Evolutionary conservation across 1,139 yeast species (phyloP).

Genomic region (Groenewaldozyma auringiensis): DNA sequence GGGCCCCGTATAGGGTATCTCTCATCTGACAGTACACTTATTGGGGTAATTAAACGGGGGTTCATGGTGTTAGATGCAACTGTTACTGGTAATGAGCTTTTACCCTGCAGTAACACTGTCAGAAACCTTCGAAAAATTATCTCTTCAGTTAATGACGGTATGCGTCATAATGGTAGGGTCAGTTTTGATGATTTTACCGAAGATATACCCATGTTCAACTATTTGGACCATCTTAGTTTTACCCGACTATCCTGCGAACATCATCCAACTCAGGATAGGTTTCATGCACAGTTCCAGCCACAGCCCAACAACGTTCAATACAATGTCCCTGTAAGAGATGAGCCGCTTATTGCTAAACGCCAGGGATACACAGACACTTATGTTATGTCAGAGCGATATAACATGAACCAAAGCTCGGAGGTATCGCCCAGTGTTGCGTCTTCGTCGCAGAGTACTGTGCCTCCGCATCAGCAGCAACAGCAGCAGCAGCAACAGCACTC

Average conservation of each 20-base stretch:
- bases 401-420: neutral
- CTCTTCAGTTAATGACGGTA: neutral
- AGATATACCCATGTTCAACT: neutral
- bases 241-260: neutral
- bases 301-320: neutral
- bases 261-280: neutral
- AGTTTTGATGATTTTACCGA: neutral
- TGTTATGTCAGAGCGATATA: neutral
- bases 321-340: neutral
- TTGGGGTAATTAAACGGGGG: neutral
- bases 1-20: slow-evolving; percentile 12
- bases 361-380: neutral
- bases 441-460: neutral
- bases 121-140: neutral
- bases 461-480: slow-evolving; percentile 1
- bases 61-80: neutral
- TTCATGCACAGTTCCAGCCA: neutral
- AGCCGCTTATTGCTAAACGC: neutral
- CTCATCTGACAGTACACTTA: neutral
- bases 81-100: neutral
- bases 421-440: no score
- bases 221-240: slow-evolving; percentile 1
- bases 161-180: neutral
- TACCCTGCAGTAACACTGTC: neutral
- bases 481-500: neutral